A percentile compares a stretch with the other conserved stretches of the same genome.
These are phyloP conservation scores for Priceomyces fermenticarens DNA, from an alignment of 805 yeast species.

Conservation along the genomic window DNA sequence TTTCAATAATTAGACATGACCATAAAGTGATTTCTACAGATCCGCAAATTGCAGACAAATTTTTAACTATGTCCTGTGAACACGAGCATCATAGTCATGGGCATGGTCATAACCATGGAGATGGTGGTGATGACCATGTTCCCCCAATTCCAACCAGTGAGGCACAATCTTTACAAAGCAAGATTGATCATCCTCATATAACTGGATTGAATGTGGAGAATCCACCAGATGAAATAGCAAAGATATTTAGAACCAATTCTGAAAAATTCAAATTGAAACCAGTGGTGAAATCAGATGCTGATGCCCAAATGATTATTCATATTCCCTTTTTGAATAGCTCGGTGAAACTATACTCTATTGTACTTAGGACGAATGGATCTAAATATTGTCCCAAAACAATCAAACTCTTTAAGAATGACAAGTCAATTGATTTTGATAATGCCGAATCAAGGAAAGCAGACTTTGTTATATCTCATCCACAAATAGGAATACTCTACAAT, in stretches of 20 bases:
- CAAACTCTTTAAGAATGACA: constrained; percentile 69
- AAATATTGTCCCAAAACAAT: constrained; percentile 67
- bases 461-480: constrained; percentile 61
- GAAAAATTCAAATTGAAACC: constrained; percentile 48
- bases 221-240: constrained; percentile 44
- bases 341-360: constrained; percentile 71
- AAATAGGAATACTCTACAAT: constrained; percentile 45
- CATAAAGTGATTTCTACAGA: too few relatives aligned
- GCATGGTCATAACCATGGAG: constrained; percentile 29
- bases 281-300: constrained; percentile 67
- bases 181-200: constrained; percentile 59
- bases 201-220: constrained; percentile 62
- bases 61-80: constrained; percentile 26
- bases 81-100: constrained; percentile 20
- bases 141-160: constrained; percentile 71
- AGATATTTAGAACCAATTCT: constrained; percentile 53
- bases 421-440: constrained; percentile 69
- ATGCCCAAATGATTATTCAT: constrained; percentile 71
- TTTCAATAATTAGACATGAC: too few relatives aligned
- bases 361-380: constrained; percentile 62
- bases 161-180: constrained; percentile 62
- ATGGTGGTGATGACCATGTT: constrained; percentile 25
- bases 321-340: constrained; percentile 73
- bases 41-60: too few relatives aligned
- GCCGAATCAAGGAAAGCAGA: constrained; percentile 48